phyloP scores from a whole-genome alignment of 306 rosid species.

The Nissolia schottii region DNA sequence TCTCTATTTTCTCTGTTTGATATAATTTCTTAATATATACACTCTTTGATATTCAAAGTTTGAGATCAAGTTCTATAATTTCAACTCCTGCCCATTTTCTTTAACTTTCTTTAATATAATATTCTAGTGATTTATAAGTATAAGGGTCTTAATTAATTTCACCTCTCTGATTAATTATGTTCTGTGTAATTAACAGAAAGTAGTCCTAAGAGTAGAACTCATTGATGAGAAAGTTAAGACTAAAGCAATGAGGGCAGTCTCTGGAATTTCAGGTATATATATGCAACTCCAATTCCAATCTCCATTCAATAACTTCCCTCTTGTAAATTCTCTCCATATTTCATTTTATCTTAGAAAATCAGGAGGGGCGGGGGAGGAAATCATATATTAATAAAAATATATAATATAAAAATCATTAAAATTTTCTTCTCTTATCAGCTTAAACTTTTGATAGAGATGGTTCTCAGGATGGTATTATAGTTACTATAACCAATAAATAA shows the following conservation, averaged over 20 bases:
- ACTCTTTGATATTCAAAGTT: background rate
- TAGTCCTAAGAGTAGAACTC: slow-evolving; percentile 48
- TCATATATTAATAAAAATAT: no score
- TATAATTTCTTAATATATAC: background rate
- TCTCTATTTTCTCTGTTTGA: background rate
- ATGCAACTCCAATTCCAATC: no score
- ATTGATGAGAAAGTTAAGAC: slow-evolving; percentile 43
- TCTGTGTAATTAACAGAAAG: slow-evolving; percentile 60
- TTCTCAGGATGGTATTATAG: no score
- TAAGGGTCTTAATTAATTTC: no score
- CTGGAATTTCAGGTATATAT: slow-evolving; percentile 59
- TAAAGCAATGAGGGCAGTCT: slow-evolving; percentile 63
- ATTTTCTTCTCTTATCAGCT: no score
- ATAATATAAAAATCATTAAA: no score
- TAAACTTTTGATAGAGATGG: no score
- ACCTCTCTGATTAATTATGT: background rate
- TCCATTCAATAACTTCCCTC: background rate
- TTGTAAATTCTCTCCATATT: background rate
- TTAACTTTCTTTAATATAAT: background rate
- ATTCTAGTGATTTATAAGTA: no score
- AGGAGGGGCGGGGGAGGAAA: background rate
- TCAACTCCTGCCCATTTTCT: background rate
- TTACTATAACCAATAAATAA: no score
- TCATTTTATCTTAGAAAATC: background rate
- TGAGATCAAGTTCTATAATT: background rate